phyloP scores from a whole-genome alignment of 768 basidiomycete species.

The Lenzites betulinus region DNA sequence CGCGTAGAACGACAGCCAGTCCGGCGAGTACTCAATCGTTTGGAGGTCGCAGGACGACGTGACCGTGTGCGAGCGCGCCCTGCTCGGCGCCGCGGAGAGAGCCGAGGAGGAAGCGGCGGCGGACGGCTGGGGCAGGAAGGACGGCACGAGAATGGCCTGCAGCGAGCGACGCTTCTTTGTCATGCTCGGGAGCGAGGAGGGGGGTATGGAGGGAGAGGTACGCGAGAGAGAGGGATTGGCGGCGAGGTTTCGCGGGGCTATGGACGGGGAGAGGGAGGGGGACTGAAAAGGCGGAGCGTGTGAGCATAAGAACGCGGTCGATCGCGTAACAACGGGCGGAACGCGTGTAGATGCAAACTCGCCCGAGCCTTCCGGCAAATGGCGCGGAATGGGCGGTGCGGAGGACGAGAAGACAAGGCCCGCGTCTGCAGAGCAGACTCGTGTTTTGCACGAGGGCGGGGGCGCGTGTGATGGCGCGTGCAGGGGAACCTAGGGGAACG shows the following conservation, averaged over 20 bases:
- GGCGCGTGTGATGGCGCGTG: conserved; percentile 14
- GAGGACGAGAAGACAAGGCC: conserved; percentile 4
- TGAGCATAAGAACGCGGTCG: conserved; percentile 9
- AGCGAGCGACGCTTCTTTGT: conserved; percentile 55
- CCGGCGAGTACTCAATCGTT: conserved; percentile 23
- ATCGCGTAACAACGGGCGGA: conserved; percentile 19
- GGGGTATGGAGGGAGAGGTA: conserved; percentile 5
- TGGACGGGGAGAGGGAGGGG: conserved; percentile 1
- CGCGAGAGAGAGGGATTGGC: conserved; percentile 9
- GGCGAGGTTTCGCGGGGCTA: not conserved
- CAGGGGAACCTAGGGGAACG: not conserved
- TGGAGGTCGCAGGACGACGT: conserved; percentile 30
- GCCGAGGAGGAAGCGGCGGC: conserved; percentile 14
- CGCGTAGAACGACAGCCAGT: conserved; percentile 23
- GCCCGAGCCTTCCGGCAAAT: not conserved
- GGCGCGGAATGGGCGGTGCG: conserved; percentile 3
- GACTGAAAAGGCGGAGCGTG: conserved; percentile 10
- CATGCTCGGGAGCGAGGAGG: conserved; percentile 33
- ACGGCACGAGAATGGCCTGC: conserved; percentile 51
- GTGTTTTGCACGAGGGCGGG: conserved; percentile 20
- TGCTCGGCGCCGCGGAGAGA: conserved; percentile 12
- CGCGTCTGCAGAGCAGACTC: conserved; percentile 13
- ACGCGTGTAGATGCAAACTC: conserved; percentile 6
- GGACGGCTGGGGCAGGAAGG: conserved; percentile 40
- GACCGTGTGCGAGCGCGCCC: conserved; percentile 18